These are phyloP conservation scores for Pestalotiopsis sp. DNA, from an alignment of 2,329 filamentous ascomycete genomes.

Conservation along the genomic window DNA sequence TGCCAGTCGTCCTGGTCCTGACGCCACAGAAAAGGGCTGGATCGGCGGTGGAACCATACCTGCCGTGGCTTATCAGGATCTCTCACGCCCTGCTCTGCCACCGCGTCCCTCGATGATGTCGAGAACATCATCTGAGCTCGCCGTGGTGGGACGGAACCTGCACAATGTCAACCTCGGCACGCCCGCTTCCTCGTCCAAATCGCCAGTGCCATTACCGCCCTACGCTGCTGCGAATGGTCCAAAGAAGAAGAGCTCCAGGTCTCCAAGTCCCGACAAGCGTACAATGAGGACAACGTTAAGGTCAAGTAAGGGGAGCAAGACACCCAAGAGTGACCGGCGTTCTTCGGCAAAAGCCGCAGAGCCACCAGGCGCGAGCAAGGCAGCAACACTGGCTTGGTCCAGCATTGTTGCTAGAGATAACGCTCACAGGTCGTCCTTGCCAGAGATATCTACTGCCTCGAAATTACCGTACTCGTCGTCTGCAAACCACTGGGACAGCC, in stretches of 20 bases:
- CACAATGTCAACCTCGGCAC: constrained; percentile 23
- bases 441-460: constrained; percentile 25
- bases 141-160: constrained; percentile 35
- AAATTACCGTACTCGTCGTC: constrained; percentile 32
- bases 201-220: constrained; percentile 28
- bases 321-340: constrained; percentile 38
- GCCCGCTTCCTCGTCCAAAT: constrained; percentile 25
- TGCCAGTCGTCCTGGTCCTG: constrained; percentile 16
- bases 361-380: constrained; percentile 58
- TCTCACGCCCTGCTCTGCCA: constrained; percentile 68
- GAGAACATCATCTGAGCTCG: constrained; percentile 52
- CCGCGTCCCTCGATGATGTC: constrained; percentile 57
- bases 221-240: constrained; percentile 25
- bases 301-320: constrained; percentile 46
- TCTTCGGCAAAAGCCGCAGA: constrained; percentile 44
- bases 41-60: constrained; percentile 83
- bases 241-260: constrained; percentile 42
- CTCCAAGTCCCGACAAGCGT: constrained; percentile 61
- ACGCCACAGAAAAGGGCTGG: constrained; percentile 50
- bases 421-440: constrained; percentile 25
- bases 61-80: constrained; percentile 74
- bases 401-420: constrained; percentile 43
- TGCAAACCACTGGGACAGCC: constrained; percentile 52
- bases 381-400: constrained; percentile 64
- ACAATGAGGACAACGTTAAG: constrained; percentile 63